Evolutionary conservation across 2,329 filamentous ascomycete genomes (phyloP).

Genomic region (Pyrenochaeta sp.): DNA sequence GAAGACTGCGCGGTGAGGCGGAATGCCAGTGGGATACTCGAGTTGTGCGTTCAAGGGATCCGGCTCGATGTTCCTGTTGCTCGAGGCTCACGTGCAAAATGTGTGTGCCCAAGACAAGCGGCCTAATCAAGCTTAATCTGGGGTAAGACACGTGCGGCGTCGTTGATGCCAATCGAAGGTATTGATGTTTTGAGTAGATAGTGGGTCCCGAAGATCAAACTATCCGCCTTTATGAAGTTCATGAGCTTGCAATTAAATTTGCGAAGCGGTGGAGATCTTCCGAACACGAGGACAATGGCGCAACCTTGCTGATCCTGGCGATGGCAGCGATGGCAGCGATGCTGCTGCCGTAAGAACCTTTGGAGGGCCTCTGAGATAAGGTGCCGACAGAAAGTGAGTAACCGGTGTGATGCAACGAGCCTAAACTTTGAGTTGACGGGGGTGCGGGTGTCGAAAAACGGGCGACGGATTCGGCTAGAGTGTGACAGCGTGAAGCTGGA

Average conservation of each 20-base stretch:
- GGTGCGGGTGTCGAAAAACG: not conserved
- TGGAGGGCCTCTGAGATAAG: constrained; percentile 15
- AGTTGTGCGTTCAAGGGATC: not conserved
- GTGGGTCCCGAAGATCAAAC: constrained; percentile 11
- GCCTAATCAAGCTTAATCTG: constrained; percentile 20
- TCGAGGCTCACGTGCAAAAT: not conserved
- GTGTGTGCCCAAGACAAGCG: constrained; percentile 2
- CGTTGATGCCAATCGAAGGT: constrained; percentile 14
- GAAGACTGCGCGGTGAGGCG: constrained; percentile 1
- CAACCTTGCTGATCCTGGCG: constrained; percentile 5
- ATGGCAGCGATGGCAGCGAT: constrained; percentile 4
- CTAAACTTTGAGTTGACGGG: constrained; percentile 1
- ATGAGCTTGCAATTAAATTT: constrained; percentile 10
- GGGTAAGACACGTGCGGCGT: constrained; percentile 17
- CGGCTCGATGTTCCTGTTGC: constrained; percentile 11
- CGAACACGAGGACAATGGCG: constrained; percentile 17
- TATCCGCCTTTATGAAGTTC: constrained; percentile 10
- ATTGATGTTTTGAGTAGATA: constrained; percentile 15
- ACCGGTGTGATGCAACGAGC: constrained; percentile 4
- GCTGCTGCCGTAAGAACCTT: constrained; percentile 2
- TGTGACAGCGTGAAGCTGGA: constrained; percentile 8
- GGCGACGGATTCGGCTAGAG: constrained; percentile 11
- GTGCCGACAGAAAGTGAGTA: constrained; percentile 8
- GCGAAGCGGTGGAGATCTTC: constrained; percentile 16
- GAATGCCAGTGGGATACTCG: not conserved